Evolutionary conservation across 768 basidiomycete genomes (phyloP).

Genomic region (Infundibulicybe gibba): DNA sequence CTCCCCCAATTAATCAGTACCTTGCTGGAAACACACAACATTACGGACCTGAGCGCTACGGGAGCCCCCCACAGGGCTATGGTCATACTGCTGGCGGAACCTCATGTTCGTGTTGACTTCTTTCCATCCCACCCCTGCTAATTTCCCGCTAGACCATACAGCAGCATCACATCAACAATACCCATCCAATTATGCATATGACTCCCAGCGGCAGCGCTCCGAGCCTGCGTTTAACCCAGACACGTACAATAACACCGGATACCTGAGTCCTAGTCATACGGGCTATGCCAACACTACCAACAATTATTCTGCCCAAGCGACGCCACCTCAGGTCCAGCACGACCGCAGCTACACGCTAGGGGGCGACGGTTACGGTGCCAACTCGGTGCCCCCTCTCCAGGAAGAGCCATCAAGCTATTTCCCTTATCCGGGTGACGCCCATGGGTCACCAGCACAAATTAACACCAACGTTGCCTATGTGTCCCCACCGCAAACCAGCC

Average conservation of each 20-base stretch:
- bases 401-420: slow-evolving; percentile 21
- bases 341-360: slow-evolving; percentile 57
- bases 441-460: slow-evolving; percentile 30
- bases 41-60: slow-evolving; percentile 32
- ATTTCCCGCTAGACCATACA: slow-evolving; percentile 45
- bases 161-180: slow-evolving; percentile 49
- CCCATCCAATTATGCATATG: slow-evolving; percentile 44
- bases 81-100: slow-evolving; percentile 51
- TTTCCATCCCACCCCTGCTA: slow-evolving; percentile 1
- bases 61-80: slow-evolving; percentile 32
- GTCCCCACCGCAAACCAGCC: slow-evolving; percentile 25
- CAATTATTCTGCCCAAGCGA: slow-evolving; percentile 17
- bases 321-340: slow-evolving; percentile 15
- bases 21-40: slow-evolving; percentile 24
- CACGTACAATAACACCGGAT: slow-evolving; percentile 31
- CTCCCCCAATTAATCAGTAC: slow-evolving; percentile 30
- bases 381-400: slow-evolving; percentile 36
- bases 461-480: slow-evolving; percentile 28
- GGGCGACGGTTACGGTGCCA: slow-evolving; percentile 52
- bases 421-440: slow-evolving; percentile 15
- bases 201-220: slow-evolving; percentile 40
- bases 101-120: slow-evolving; percentile 43
- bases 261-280: slow-evolving; percentile 12
- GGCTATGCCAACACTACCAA: slow-evolving; percentile 11
- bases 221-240: slow-evolving; percentile 21